Percentiles rank a stretch among this genome's conserved stretches.
Evolutionary conservation across 2,329 filamentous ascomycete species (phyloP).

Genomic region (Chaetothyriales sp.): DNA sequence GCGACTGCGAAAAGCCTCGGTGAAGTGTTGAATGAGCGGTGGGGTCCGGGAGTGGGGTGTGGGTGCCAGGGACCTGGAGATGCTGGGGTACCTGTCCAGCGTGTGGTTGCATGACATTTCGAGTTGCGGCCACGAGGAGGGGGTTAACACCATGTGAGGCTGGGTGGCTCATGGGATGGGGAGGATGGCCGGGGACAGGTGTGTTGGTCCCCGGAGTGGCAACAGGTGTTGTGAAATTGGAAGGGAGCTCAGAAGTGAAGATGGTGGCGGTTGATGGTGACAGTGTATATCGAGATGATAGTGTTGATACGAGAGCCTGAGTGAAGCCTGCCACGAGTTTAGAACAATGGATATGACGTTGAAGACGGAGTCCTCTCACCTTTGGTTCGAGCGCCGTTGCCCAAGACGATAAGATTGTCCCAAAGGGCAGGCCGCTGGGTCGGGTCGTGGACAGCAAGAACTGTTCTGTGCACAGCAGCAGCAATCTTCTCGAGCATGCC

Average conservation of each 20-base stretch:
- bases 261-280: conserved; percentile 89
- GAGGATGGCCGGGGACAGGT: conserved; percentile 38
- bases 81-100: conserved; percentile 16
- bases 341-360: conserved; percentile 30
- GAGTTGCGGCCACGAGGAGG: conserved; percentile 75
- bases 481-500: conserved; percentile 71
- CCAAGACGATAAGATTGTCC: conserved; percentile 84
- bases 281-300: conserved; percentile 72
- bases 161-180: conserved; percentile 42
- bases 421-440: conserved; percentile 76
- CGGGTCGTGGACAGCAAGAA: conserved; percentile 71
- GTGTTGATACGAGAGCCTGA: conserved; percentile 68
- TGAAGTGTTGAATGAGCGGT: conserved; percentile 36
- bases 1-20: conserved; percentile 57
- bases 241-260: conserved; percentile 92
- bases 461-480: conserved; percentile 66
- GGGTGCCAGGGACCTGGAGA: conserved; percentile 27
- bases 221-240: conserved; percentile 77
- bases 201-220: conserved; percentile 89
- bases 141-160: conserved; percentile 61
- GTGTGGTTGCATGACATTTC: conserved; percentile 26
- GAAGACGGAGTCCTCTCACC: conserved; percentile 27
- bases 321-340: conserved; percentile 54
- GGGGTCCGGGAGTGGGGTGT: conserved; percentile 19
- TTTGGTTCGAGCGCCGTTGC: conserved; percentile 61